Conservation (phyloP, 2,329 filamentous ascomycete species). For the Fusarium sp. region DNA sequence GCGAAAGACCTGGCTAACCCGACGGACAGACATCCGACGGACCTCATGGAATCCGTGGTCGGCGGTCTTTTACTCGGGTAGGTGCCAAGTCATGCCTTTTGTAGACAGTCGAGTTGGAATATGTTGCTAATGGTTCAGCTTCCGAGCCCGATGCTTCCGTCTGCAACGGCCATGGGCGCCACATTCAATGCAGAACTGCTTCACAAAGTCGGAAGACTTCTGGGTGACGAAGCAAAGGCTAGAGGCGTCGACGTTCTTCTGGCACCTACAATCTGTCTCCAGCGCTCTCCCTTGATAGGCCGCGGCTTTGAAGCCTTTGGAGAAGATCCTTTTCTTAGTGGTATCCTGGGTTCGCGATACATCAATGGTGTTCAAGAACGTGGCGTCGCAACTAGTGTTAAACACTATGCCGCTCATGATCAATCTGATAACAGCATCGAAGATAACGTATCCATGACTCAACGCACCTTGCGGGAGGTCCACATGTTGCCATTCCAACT, state of each 20-base stretch:
- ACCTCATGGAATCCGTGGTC: constrained; percentile 36
- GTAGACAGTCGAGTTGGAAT: neutral
- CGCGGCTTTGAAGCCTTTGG: constrained; percentile 55
- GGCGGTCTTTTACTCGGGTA: constrained; percentile 33
- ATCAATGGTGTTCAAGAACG: constrained; percentile 52
- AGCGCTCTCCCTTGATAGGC: constrained; percentile 54
- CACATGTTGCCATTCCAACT: constrained; percentile 53
- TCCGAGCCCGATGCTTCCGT: constrained; percentile 54
- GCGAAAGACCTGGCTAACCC: neutral
- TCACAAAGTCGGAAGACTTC: constrained; percentile 63
- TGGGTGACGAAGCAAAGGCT: constrained; percentile 60
- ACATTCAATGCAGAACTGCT: constrained; percentile 72
- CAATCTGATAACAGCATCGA: constrained; percentile 43
- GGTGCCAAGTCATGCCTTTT: neutral
- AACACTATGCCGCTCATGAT: constrained; percentile 56
- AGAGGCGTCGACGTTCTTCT: constrained; percentile 76
- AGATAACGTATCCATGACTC: constrained; percentile 32
- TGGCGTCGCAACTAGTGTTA: constrained; percentile 53
- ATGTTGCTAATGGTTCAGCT: neutral
- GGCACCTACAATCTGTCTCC: constrained; percentile 50
- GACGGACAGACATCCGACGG: constrained; percentile 32
- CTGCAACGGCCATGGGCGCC: constrained; percentile 60
- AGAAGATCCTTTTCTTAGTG: constrained; percentile 54
- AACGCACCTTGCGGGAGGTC: constrained; percentile 35
- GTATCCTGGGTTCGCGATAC: constrained; percentile 45